Evolutionary conservation across 805 yeast genomes (phyloP).

Genomic region (Cyberlindnera xishuangbannaensis): DNA sequence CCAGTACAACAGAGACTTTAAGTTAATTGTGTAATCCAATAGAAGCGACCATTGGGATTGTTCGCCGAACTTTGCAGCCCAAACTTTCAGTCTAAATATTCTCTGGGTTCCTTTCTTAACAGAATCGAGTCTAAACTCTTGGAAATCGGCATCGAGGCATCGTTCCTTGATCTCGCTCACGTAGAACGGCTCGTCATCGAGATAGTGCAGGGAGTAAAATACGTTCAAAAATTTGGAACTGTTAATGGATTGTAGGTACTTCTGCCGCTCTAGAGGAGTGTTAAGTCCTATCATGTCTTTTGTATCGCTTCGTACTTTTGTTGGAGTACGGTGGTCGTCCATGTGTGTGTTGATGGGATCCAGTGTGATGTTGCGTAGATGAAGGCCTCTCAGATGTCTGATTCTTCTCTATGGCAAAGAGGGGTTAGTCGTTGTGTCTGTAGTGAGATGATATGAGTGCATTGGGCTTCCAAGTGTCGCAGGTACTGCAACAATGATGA

Average conservation of each 20-base stretch:
- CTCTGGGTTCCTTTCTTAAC: slow-evolving; percentile 1
- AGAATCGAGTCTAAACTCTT: slow-evolving; percentile 21
- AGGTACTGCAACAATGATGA: too few relatives aligned
- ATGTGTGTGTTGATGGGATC: too few relatives aligned
- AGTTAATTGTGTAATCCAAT: slow-evolving; percentile 4
- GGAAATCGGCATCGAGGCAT: slow-evolving; percentile 27
- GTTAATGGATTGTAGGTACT: slow-evolving; percentile 26
- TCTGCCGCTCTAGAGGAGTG: slow-evolving; percentile 21
- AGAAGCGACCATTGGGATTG: slow-evolving; percentile 7
- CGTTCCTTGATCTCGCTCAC: slow-evolving; percentile 29
- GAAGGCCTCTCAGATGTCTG: slow-evolving; percentile 17
- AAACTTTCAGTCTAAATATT: slow-evolving; percentile 9
- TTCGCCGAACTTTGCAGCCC: slow-evolving; percentile 6
- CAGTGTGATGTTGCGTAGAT: slow-evolving; percentile 16
- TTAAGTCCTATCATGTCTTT: slow-evolving; percentile 13
- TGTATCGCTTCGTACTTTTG: slow-evolving; percentile 12
- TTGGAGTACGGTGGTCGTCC: background rate
- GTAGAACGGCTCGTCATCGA: slow-evolving; percentile 25
- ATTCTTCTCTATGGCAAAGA: slow-evolving; percentile 17
- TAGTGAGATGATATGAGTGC: too few relatives aligned
- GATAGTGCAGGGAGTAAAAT: slow-evolving; percentile 32
- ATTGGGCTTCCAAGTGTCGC: too few relatives aligned
- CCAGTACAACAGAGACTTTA: slow-evolving; percentile 9
- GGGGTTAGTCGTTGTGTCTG: too few relatives aligned
- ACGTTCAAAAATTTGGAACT: slow-evolving; percentile 26